Evolutionary conservation across 495 filamentous ascomycete species (phyloP).

Genomic region (Tirmania nivea): DNA sequence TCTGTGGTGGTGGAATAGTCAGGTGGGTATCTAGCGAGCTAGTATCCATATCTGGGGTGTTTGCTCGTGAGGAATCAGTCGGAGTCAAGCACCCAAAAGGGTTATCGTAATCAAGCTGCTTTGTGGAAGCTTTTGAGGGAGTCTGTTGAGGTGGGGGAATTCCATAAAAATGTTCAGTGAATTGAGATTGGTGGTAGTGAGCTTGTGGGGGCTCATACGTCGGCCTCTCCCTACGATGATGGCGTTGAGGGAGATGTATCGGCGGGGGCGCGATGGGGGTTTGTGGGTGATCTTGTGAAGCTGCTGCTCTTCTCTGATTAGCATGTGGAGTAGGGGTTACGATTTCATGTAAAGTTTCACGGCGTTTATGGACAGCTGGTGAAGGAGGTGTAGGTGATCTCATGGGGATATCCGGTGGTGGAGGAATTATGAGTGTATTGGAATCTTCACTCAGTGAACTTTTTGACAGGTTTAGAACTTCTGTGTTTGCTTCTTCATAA

Average conservation of each 20-base stretch:
- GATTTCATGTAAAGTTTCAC: neutral
- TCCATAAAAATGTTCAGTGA: neutral
- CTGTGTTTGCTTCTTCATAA: neutral
- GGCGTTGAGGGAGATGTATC: neutral
- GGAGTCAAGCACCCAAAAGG: neutral
- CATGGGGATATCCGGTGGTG: neutral
- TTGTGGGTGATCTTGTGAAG: neutral
- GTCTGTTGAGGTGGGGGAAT: constrained; percentile 14
- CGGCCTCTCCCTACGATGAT: neutral
- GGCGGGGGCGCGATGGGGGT: neutral
- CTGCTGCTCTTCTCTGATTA: neutral
- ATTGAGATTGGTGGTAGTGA: neutral
- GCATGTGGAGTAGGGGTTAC: neutral
- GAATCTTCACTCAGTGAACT: neutral
- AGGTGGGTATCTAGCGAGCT: neutral
- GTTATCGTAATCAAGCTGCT: neutral
- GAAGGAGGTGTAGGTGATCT: neutral
- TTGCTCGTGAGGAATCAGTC: neutral
- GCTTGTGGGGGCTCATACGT: neutral
- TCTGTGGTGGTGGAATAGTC: constrained; percentile 25
- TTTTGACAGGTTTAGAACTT: neutral
- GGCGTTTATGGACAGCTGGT: neutral
- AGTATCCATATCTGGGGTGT: neutral
- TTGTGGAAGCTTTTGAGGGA: constrained; percentile 11
- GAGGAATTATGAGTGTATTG: neutral